Conservation (phyloP, 2,329 filamentous ascomycete species). For the Mollisia scopiformis region DNA sequence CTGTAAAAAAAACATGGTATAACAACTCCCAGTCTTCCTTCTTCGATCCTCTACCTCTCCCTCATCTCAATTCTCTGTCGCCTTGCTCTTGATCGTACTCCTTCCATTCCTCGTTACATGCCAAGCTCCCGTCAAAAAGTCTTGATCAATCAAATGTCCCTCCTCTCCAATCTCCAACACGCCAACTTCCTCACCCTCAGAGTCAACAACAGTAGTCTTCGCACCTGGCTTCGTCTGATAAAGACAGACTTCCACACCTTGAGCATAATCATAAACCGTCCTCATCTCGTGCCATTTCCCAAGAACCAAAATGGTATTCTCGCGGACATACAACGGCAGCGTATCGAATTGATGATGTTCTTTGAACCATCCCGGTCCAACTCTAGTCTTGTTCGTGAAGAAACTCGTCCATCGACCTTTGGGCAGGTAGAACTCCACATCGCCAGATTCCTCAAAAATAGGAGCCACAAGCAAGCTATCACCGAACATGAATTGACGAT, state of each 20-base stretch:
- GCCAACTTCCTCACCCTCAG: constrained; percentile 45
- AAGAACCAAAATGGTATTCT: constrained; percentile 37
- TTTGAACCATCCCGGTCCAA: constrained; percentile 47
- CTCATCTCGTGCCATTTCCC: constrained; percentile 32
- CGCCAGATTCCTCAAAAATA: constrained; percentile 58
- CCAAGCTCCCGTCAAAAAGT: constrained; percentile 43
- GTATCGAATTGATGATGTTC: constrained; percentile 51
- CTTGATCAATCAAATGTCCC: constrained; percentile 44
- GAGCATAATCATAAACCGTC: constrained; percentile 36
- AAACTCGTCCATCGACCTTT: constrained; percentile 53
- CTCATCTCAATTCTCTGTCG: neutral
- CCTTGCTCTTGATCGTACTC: constrained; percentile 9
- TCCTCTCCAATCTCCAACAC: constrained; percentile 43
- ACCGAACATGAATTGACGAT: constrained; percentile 66
- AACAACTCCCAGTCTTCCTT: too few species aligned
- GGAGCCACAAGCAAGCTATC: constrained; percentile 58
- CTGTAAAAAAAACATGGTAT: too few species aligned
- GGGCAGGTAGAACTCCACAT: constrained; percentile 59
- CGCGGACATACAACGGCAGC: constrained; percentile 48
- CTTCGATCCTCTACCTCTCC: neutral
- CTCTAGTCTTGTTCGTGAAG: constrained; percentile 45
- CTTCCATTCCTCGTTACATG: constrained; percentile 22
- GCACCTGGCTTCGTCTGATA: constrained; percentile 48
- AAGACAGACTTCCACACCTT: constrained; percentile 46
- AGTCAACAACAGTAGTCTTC: constrained; percentile 46